Evolutionary conservation across 129 eudicot species (phyloP), one percentile per base, ranked within the genome.

Genomic region (Saposhnikovia divaricata): DNA sequence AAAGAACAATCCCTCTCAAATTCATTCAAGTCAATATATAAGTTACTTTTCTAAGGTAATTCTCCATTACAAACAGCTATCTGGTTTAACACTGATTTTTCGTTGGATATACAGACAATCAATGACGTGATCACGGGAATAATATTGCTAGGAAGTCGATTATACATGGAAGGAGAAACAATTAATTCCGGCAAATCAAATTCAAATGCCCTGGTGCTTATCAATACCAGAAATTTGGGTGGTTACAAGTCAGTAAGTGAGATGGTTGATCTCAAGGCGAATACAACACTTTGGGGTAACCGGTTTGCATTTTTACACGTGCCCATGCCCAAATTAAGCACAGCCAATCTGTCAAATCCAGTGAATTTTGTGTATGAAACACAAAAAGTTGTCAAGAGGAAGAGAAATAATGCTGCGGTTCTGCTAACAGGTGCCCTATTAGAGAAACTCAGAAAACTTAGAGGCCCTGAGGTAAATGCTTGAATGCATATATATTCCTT

Each of bases 81-180:
- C 28, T 23, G 10, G 23, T 23, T 23, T 23, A 23, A 23, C 28
- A 23, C 4, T 61, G 4, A 12, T n/a, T 61, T 21, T 61, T 61
- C 13, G 6, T n/a, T n/a, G 34, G 69, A 61, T 25, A 8, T 39
- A 4, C 86, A 83, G 86, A 83, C 86, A 42, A 65, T 83, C 48
- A 83, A 83, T 27, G 86, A 83, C 4, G 83, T 79, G 38, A 39
- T 79, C 9, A 75, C 77, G 0, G 80, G 86, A 19, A 71, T 74
- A 37, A 46, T 83, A 38, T 74, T 83, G 45, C 50, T 72, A 9
- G 86, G 86, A 34, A 46, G 77, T 40, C 82, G 86, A 25, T 55
- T 83, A n/a, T 83, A 83, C 86, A 83, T 83, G 86, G 80, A 83
- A 83, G 71, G 38, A 74, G 63, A 78, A 51, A 76, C 10, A 8